Percentiles rank a stretch among this genome's conserved stretches.
phyloP scores from a whole-genome alignment of 768 basidiomycete species.

The Termitomyces sp. region DNA sequence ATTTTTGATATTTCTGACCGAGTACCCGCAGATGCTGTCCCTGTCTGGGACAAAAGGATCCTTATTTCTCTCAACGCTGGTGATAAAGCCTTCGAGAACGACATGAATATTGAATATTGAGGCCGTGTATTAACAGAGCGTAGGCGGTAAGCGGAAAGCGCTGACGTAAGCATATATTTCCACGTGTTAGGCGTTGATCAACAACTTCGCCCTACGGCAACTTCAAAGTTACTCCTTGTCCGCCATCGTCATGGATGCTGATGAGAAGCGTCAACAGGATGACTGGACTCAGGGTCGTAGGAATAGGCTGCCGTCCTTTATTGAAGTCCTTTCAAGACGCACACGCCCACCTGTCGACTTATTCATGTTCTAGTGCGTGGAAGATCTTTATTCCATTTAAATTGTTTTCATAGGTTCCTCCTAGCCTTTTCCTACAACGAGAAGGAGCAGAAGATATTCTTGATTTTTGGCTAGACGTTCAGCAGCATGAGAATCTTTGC shows the following conservation, averaged over 20 bases:
- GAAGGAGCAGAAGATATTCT: conserved; percentile 95
- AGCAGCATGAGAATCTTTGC: conserved; percentile 98
- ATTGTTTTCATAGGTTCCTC: not conserved
- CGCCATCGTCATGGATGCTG: conserved; percentile 42
- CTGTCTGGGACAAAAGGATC: conserved; percentile 74
- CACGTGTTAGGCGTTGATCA: conserved; percentile 17
- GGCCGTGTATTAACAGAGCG: not conserved
- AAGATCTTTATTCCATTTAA: conserved; percentile 1
- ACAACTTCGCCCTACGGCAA: conserved; percentile 26
- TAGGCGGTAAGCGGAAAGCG: conserved; percentile 9
- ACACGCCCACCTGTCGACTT: conserved; percentile 95
- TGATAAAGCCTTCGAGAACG: conserved; percentile 69
- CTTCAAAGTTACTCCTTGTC: not conserved
- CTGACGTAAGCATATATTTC: conserved; percentile 31
- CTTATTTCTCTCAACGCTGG: conserved; percentile 79
- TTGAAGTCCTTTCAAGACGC: conserved; percentile 85
- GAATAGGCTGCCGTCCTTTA: conserved; percentile 80
- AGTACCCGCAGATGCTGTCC: conserved; percentile 71
- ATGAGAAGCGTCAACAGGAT: conserved; percentile 58
- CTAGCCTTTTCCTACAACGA: conserved; percentile 89
- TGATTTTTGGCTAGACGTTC: conserved; percentile 99
- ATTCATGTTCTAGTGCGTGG: conserved; percentile 96
- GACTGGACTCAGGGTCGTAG: conserved; percentile 69
- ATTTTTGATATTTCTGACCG: conserved; percentile 40
- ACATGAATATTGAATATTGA: conserved; percentile 37